A percentile compares a stretch with the other conserved stretches of the same genome.
Conservation (phyloP, 192 early-diverging fungal species). For the Linnemannia zychae region DNA sequence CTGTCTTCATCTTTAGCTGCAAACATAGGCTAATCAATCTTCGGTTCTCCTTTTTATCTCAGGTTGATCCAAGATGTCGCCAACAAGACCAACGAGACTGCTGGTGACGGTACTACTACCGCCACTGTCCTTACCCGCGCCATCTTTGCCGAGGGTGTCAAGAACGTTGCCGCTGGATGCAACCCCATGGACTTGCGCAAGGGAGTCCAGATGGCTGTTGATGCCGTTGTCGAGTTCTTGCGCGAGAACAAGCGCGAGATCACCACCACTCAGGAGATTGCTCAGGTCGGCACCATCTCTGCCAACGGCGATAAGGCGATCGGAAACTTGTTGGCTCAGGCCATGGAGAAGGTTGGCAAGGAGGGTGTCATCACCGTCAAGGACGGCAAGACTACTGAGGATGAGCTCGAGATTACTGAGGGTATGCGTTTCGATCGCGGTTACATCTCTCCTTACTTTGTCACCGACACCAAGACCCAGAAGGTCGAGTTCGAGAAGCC, state of each 20-base stretch:
- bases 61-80: constrained; percentile 99
- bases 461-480: constrained; percentile 97
- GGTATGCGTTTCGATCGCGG: constrained; percentile 99
- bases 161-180: constrained; percentile 99
- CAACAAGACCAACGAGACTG: constrained; percentile 99
- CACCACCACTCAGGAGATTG: constrained; percentile 96
- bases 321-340: constrained; percentile 96
- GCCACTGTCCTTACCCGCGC: constrained; percentile 98
- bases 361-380: constrained; percentile 99
- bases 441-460: constrained; percentile 99
- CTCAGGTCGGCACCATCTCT: constrained; percentile 98
- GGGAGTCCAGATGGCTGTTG: constrained; percentile 94
- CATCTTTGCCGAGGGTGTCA: constrained; percentile 99
- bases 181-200: constrained; percentile 99
- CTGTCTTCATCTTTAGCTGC: not conserved
- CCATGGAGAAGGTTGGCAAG: constrained; percentile 99
- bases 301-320: constrained; percentile 99
- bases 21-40: not conserved
- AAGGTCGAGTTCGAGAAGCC: constrained; percentile 99
- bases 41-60: not conserved
- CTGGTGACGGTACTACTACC: constrained; percentile 99
- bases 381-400: constrained; percentile 99
- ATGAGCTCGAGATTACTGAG: constrained; percentile 99
- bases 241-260: constrained; percentile 92
- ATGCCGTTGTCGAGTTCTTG: constrained; percentile 93